These are phyloP conservation scores for Lachnellula willkommii DNA, from an alignment of 2,329 filamentous ascomycete genomes.

Conservation along the genomic window DNA sequence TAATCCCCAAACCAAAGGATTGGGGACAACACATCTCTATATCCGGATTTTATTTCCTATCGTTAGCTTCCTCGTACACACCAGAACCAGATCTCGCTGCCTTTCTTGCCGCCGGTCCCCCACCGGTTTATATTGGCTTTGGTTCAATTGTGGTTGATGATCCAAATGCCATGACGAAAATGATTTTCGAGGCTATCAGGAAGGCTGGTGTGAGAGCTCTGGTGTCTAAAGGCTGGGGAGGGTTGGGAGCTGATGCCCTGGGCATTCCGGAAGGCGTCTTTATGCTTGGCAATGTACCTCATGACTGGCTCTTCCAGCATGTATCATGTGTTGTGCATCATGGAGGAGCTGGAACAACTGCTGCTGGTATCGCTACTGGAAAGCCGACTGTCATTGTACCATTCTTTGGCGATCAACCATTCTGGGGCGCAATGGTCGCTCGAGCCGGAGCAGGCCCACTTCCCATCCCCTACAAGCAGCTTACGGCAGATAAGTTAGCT, in stretches of 20 bases:
- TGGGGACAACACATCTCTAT: constrained; percentile 69
- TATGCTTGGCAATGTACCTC: constrained; percentile 79
- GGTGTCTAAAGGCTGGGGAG: constrained; percentile 85
- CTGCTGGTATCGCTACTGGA: constrained; percentile 75
- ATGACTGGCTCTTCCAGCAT: constrained; percentile 82
- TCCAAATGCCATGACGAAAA: constrained; percentile 61
- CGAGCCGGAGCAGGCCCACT: constrained; percentile 66
- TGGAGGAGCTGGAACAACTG: constrained; percentile 82
- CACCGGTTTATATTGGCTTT: constrained; percentile 78
- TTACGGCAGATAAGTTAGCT: constrained; percentile 62
- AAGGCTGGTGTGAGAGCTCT: constrained; percentile 68
- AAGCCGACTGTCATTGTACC: constrained; percentile 78
- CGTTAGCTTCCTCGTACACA: constrained; percentile 59
- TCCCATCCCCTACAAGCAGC: constrained; percentile 62
- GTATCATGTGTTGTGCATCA: constrained; percentile 83
- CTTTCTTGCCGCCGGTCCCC: constrained; percentile 63
- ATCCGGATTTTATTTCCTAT: constrained; percentile 71
- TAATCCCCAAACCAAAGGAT: constrained; percentile 74
- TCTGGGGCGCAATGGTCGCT: constrained; percentile 75
- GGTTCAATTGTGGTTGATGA: constrained; percentile 78
- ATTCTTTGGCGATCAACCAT: constrained; percentile 82
- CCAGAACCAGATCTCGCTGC: constrained; percentile 59
- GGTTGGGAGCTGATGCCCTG: constrained; percentile 66
- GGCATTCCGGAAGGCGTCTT: constrained; percentile 70
- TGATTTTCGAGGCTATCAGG: constrained; percentile 67